Conservation (phyloP, 139 green algal genomes). For the Chlorella sp. region DNA sequence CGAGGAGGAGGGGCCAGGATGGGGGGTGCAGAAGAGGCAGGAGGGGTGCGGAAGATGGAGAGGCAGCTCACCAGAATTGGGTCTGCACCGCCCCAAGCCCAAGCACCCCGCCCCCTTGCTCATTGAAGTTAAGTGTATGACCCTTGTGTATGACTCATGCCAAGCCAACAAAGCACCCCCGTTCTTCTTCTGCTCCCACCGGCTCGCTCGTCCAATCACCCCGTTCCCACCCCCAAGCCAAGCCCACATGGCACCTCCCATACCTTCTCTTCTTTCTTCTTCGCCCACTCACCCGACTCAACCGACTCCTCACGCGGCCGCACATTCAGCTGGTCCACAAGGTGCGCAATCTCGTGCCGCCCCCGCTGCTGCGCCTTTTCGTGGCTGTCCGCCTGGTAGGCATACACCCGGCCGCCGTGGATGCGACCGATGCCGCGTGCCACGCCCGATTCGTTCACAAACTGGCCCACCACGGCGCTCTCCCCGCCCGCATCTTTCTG, state of each 20-base stretch:
- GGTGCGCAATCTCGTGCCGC: slow-evolving; percentile 71
- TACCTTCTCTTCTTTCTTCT: not conserved
- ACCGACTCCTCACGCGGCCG: slow-evolving; percentile 77
- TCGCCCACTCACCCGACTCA: slow-evolving; percentile 63
- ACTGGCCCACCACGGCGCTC: slow-evolving; percentile 81
- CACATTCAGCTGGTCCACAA: slow-evolving; percentile 90
- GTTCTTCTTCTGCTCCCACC: slow-evolving; percentile 33
- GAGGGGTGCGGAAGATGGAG: no score
- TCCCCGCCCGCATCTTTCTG: slow-evolving; percentile 83
- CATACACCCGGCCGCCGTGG: slow-evolving; percentile 78
- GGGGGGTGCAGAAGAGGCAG: not conserved
- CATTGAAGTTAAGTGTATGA: no score
- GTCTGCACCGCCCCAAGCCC: no score
- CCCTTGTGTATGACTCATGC: slow-evolving; percentile 23
- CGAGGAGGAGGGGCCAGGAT: no score
- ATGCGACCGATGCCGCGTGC: slow-evolving; percentile 67
- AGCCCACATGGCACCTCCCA: slow-evolving; percentile 9
- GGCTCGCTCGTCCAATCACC: no score
- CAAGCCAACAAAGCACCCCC: not conserved
- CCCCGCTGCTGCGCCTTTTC: slow-evolving; percentile 82
- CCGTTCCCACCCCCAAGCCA: slow-evolving; percentile 29
- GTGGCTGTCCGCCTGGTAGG: slow-evolving; percentile 84
- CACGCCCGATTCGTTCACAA: slow-evolving; percentile 79
- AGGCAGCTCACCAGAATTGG: no score
- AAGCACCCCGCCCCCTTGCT: no score